Conservation (phyloP, 1,284 basidiomycete species). For the Hypsizygus ulmarius region DNA sequence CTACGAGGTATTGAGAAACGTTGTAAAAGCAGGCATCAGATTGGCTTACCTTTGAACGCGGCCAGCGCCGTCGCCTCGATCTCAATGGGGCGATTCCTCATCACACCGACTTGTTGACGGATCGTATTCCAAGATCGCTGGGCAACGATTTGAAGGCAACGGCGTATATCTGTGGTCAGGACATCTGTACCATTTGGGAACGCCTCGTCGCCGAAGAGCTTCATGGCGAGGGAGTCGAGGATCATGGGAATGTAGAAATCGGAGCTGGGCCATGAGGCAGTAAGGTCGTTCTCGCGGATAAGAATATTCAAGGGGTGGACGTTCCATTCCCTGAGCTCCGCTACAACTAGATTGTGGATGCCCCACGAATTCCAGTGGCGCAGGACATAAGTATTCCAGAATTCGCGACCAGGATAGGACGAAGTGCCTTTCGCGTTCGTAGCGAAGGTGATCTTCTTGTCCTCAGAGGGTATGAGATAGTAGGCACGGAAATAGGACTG, state of each 20-base stretch:
- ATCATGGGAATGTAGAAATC: slow-evolving; percentile 11
- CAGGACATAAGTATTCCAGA: slow-evolving; percentile 18
- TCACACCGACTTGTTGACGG: not conserved
- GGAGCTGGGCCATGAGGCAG: slow-evolving; percentile 17
- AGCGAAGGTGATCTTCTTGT: slow-evolving; percentile 20
- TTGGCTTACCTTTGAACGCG: slow-evolving; percentile 8
- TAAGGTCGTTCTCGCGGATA: not conserved
- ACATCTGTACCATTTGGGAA: not conserved
- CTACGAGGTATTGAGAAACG: slow-evolving; percentile 10
- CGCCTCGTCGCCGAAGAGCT: slow-evolving; percentile 10
- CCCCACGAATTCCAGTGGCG: slow-evolving; percentile 17
- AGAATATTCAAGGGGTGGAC: slow-evolving; percentile 21
- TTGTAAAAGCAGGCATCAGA: slow-evolving; percentile 16
- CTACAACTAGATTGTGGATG: slow-evolving; percentile 22
- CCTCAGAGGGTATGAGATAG: slow-evolving; percentile 1
- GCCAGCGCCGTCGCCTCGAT: not conserved
- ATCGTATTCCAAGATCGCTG: slow-evolving; percentile 3
- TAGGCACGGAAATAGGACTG: slow-evolving; percentile 19
- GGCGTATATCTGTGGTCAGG: not conserved
- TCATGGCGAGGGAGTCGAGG: not conserved
- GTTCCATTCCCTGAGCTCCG: slow-evolving; percentile 10
- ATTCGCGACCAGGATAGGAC: slow-evolving; percentile 19
- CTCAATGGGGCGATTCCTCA: not conserved
- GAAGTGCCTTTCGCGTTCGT: slow-evolving; percentile 1
- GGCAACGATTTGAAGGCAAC: not conserved